Conservation (phyloP, 768 basidiomycete genomes). For the Ephemerocybe angulata region DNA sequence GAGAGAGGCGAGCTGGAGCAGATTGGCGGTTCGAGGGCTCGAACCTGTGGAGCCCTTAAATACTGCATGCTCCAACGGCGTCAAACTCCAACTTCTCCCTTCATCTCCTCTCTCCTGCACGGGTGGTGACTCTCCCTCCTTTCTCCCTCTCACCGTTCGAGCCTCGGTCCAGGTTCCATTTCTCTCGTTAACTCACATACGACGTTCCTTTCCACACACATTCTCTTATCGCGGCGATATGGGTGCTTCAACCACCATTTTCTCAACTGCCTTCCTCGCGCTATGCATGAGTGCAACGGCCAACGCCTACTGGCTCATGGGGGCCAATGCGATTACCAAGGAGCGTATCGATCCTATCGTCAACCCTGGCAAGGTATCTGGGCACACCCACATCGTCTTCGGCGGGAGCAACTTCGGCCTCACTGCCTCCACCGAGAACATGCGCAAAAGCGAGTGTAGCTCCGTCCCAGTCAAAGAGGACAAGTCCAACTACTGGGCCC, state of each 20-base stretch:
- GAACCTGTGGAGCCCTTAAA: neutral
- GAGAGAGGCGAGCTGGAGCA: neutral
- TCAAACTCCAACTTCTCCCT: neutral
- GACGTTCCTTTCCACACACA: constrained; percentile 6
- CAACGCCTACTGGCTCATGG: constrained; percentile 11
- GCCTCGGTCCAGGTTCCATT: neutral
- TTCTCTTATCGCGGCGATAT: constrained; percentile 1
- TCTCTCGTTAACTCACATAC: neutral
- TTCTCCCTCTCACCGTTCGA: constrained; percentile 5
- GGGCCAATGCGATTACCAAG: constrained; percentile 36
- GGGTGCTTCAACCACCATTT: constrained; percentile 1
- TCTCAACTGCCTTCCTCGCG: neutral
- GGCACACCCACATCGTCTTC: constrained; percentile 48
- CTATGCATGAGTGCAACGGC: constrained; percentile 1
- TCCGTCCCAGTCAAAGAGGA: constrained; percentile 53
- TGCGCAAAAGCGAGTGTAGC: constrained; percentile 47
- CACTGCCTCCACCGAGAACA: constrained; percentile 34
- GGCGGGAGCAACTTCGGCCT: constrained; percentile 53
- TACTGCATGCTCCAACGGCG: neutral
- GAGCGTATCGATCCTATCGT: constrained; percentile 51
- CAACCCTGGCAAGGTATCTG: constrained; percentile 40
- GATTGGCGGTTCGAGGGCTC: neutral
- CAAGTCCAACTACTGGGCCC: constrained; percentile 53
- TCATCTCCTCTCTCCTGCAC: neutral
- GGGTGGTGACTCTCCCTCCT: constrained; percentile 1